phyloP scores from a whole-genome alignment of 2,329 filamentous ascomycete species.

The Hymenoscyphus occultus region DNA sequence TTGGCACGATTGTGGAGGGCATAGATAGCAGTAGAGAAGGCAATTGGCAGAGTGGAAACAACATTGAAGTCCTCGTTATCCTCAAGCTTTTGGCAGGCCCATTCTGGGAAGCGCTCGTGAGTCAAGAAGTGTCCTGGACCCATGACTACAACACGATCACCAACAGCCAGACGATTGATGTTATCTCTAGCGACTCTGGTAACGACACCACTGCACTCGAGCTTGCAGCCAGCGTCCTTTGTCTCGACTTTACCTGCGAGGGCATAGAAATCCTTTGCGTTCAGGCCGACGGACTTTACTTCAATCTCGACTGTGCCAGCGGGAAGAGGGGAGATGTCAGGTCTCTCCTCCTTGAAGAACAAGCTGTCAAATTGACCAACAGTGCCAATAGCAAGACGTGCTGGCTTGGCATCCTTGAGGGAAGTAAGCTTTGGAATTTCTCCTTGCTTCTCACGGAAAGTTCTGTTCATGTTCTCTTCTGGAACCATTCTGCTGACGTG shows the following conservation, averaged over 20 bases:
- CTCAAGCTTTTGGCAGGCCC: slow-evolving; percentile 22
- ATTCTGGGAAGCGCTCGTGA: slow-evolving; percentile 11
- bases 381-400: slow-evolving; percentile 12
- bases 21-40: slow-evolving; percentile 22
- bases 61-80: slow-evolving; percentile 18
- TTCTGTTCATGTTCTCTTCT: slow-evolving; percentile 21
- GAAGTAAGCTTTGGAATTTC: neutral
- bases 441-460: slow-evolving; percentile 12
- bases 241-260: slow-evolving; percentile 34
- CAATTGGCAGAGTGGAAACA: slow-evolving; percentile 21
- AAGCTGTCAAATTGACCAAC: slow-evolving; percentile 29
- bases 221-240: slow-evolving; percentile 20
- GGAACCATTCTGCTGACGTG: slow-evolving; percentile 30
- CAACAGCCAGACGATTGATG: slow-evolving; percentile 21
- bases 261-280: slow-evolving; percentile 23
- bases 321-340: slow-evolving; percentile 9
- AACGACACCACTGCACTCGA: slow-evolving; percentile 30
- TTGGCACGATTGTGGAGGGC: slow-evolving; percentile 18
- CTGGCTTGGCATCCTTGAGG: slow-evolving; percentile 3
- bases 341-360: slow-evolving; percentile 26
- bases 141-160: slow-evolving; percentile 27
- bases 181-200: slow-evolving; percentile 25
- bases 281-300: slow-evolving; percentile 16
- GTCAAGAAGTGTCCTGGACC: slow-evolving; percentile 10
- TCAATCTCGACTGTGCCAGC: slow-evolving; percentile 19